These are phyloP conservation scores for Neoscytalidium dimidiatum DNA, from an alignment of 2,329 filamentous ascomycete genomes.

Conservation along the genomic window DNA sequence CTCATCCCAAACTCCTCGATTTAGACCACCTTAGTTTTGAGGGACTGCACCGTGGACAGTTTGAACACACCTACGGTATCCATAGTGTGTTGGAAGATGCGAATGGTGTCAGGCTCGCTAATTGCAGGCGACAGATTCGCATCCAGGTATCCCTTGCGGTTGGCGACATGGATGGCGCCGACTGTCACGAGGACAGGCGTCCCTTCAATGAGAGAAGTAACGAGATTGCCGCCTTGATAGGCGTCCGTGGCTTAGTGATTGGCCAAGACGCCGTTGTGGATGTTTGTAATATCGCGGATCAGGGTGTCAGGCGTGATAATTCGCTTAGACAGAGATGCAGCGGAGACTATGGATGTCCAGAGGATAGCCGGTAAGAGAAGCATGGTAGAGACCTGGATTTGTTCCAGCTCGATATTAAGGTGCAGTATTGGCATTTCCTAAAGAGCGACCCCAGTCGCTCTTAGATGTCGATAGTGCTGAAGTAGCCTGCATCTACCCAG, in stretches of 20 bases:
- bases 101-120: slow-evolving; percentile 22
- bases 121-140: slow-evolving; percentile 24
- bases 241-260: slow-evolving; percentile 21
- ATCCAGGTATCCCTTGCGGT: slow-evolving; percentile 26
- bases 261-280: slow-evolving; percentile 24
- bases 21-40: slow-evolving; percentile 24
- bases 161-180: slow-evolving; percentile 22
- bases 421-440: background rate
- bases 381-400: background rate
- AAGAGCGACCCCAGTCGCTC: background rate
- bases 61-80: slow-evolving; percentile 25
- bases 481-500: background rate
- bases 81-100: slow-evolving; percentile 24
- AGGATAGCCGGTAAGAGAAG: background rate
- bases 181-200: slow-evolving; percentile 25
- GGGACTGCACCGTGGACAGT: slow-evolving; percentile 23
- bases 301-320: slow-evolving; percentile 24
- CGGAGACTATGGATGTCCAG: background rate
- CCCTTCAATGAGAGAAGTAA: slow-evolving; percentile 20
- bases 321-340: background rate
- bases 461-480: background rate
- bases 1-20: slow-evolving; percentile 21
- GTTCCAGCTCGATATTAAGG: background rate
- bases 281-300: slow-evolving; percentile 25
- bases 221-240: slow-evolving; percentile 20